Base-by-base conservation (phyloP, 140 eudicot species). In the Cichorium intybus region DNA sequence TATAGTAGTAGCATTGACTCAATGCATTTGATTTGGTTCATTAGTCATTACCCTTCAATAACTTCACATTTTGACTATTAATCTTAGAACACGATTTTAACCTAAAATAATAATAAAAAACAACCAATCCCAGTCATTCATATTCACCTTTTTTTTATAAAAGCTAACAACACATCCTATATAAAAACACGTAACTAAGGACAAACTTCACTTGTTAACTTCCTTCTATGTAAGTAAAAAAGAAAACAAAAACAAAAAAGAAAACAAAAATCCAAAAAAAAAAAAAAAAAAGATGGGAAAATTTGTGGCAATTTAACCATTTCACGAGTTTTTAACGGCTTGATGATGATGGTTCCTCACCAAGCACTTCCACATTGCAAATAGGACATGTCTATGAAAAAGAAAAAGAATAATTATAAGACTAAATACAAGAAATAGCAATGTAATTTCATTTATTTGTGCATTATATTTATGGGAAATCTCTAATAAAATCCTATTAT, bases 301-400 rank as follows among this genome's bases (percentile, higher is more conserved):
- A 37, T 56, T 61, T 55, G 50, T 31, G 57, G 10, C 50, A 11
- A 48, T 33, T 62, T 69, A 68, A 35, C 76, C 69, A 18, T 43
- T 75, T 22, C 28, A 16, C 6, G 35, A 27, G 49, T 70, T 70
- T 62, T 56, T 63, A 77, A 24, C 64, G 78, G 58, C 67, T 74
- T 37, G 81, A 49, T 7, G 37, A 31, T 7, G 37, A 31, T 7
- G 37, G 37, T 53, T 77, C 85, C 34, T 77, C 81, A 12, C 79
- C 87, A 48, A 80, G 81, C 39, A 88, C 96, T 81, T 88, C 94
- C 34, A 73, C 54, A 69, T 78, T 88, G 89, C 96, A 88, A 29
- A 88, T 73, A 1, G 96, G 96, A 77, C 96, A 88, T 10, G 85
- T 66, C 96, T 82, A 87, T 2, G 28, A 27, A 1, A 1, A 34